Base-by-base conservation (phyloP, 257 asterid genomes). In the Capsicum rhomboideum region DNA sequence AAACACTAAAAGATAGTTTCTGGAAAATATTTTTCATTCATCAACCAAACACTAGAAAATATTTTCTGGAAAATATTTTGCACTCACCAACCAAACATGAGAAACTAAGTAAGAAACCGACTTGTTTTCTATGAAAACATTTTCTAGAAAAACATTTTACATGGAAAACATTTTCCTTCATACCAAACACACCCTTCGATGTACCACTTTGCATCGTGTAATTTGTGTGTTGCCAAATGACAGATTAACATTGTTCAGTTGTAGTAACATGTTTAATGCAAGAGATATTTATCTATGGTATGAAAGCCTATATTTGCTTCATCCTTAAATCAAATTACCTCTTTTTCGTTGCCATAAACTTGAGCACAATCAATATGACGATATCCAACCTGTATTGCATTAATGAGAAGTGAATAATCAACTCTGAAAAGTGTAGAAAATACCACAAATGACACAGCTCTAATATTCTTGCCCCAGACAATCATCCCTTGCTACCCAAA, bases 291-390 rank as follows among this genome's bases (percentile, higher is more conserved):
- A 40, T 18, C 14, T 69, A 40, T 40, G 78, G 20, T 34, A 34
- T 2, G 4, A 69, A 69, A 20, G 9, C 78, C 53, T 40, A 40
- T 20, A 37, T 40, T 69, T 69, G 28, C 53, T 69, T 20, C 18
- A 69, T 69, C 17, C 4, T 44, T 20, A 40, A 69, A 53, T 53
- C 20, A 55, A 67, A 55, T 58, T 26, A 86, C 86, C 89, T 88
- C 89, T 11, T 86, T 88, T 79, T 88, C 90, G 40, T 88, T 88
- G 82, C 59, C 54, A 79, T 86, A 88, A 17, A 17, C 55, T 20
- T 67, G 82, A 50, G 87, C 88, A 74, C 90, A 37, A 34, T 87
- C 88, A 55, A 87, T 85, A 52, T 87, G 87, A 59, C 88, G 87
- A 69, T 87, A 87, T 55, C 90, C 88, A 83, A 63, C 82, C 87